phyloP scores from a whole-genome alignment of 225 moss, liverwort and hornwort species.

The Thuidium tamariscinum region DNA sequence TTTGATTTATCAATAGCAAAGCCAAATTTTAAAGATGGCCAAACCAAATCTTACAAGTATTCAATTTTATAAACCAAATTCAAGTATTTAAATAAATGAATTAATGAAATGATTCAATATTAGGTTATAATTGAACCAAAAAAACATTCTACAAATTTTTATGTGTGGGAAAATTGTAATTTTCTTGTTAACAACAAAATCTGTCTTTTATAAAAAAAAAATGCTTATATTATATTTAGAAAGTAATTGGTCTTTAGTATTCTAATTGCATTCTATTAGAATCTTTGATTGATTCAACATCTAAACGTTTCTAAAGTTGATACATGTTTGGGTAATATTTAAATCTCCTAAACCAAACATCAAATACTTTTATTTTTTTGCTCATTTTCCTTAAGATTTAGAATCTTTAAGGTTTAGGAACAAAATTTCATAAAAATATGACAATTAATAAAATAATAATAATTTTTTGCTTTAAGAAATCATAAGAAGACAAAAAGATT shows the following conservation, averaged over 20 bases:
- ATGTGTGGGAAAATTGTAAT: background rate
- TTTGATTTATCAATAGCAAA: background rate
- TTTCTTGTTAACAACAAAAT: no score
- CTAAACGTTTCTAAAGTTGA: background rate
- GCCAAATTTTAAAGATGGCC: background rate
- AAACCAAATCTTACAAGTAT: background rate
- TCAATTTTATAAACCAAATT: background rate
- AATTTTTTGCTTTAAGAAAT: background rate
- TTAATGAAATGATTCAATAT: background rate
- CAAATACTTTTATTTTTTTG: background rate
- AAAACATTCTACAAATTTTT: no score
- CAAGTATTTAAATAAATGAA: background rate
- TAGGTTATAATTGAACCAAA: background rate
- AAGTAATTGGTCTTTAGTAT: no score
- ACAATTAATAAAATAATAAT: accelerated
- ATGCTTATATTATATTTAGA: no score
- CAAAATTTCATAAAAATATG: background rate
- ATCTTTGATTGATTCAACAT: background rate
- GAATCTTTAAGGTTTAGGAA: no score
- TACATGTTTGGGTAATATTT: background rate
- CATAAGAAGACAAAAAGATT: background rate
- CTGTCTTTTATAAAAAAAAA: background rate
- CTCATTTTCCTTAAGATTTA: background rate
- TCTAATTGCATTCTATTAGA: background rate
- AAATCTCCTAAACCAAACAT: background rate